Percentiles rank a stretch among this genome's conserved stretches.
Evolutionary conservation across 805 yeast genomes (phyloP).

Genomic region (Wickerhamiella qilinensis): DNA sequence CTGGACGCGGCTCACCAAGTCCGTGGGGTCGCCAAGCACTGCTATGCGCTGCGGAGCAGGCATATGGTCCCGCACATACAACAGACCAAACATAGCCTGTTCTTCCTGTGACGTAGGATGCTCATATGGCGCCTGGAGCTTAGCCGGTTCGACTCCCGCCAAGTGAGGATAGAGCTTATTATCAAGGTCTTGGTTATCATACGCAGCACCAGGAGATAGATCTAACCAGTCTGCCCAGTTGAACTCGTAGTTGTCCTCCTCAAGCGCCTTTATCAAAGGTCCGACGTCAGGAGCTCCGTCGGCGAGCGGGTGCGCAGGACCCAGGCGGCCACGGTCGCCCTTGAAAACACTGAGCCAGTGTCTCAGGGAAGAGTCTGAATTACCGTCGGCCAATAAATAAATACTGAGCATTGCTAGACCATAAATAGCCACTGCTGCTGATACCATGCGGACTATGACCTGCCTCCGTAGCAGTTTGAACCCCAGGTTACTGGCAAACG

Average conservation of each 20-base stretch:
- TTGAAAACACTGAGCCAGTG: background rate
- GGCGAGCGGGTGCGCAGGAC: background rate
- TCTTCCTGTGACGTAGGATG: background rate
- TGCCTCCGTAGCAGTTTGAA: background rate
- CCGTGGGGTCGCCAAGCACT: conserved; percentile 58
- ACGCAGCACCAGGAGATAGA: background rate
- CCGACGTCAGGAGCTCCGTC: background rate
- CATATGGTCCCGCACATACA: background rate
- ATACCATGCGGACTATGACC: background rate
- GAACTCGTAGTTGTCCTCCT: background rate
- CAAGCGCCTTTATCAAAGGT: background rate
- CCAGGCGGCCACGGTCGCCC: background rate
- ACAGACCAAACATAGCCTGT: background rate
- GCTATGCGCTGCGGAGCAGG: conserved; percentile 29
- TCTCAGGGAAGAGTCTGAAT: background rate
- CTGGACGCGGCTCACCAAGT: background rate
- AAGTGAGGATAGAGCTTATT: background rate
- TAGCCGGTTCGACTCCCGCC: background rate
- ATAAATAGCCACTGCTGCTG: background rate
- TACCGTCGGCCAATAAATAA: background rate
- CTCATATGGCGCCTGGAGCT: background rate
- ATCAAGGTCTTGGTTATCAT: background rate
- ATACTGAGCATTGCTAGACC: background rate
- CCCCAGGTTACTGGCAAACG: too few relatives aligned
- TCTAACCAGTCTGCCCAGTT: background rate